Base-by-base conservation (phyloP, 345 rosid species). In the Salix exigua region DNA sequence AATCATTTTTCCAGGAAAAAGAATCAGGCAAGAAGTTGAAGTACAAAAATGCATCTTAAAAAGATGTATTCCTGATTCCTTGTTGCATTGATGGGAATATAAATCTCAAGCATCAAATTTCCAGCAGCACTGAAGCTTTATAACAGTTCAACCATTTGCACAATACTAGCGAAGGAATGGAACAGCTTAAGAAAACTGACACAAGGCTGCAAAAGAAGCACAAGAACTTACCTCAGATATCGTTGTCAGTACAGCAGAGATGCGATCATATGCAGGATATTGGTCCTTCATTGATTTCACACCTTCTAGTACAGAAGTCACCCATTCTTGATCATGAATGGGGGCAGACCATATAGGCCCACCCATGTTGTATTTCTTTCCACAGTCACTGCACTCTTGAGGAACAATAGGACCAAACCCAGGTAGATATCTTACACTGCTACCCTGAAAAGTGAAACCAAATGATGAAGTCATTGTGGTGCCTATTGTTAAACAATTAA, bases 331-430 rank as follows among this genome's bases (percentile, higher is more conserved):
- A 85, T 94, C 94, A 67, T 96, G 99, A 31, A 96, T 91, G 50
- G 97, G 91, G 19, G 97, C 99, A 16, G 99, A 94, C 99, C 99
- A 96, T 73, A 96, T 88, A 11, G 99, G 97, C 13, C 99, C 97
- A 37, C 99, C 99, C 99, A 96, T 92, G 80, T 88, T 88, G 79
- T 85, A 94, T 86, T 92, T 94, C 93, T 94, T 96, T 78, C 97
- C 92, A 87, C 98, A 96, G 72, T 96, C 90, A 23, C 78, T 87
- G 84, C 99, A 94, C 62, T 87, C 97, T 88, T 91, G 98, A 64
- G 92, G 93, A 84, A 96, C 97, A 74, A 79, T 85, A 73, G 99
- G 99, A 74, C 97, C 99, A 88, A 88, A 85, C 55, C 97, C 99
- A 48, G 99, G 97, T 74, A 92, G 89, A 88, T 92, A 90, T 78